Evolutionary conservation across 2,329 filamentous ascomycete species (phyloP), one percentile per base, ranked within the genome.

Genomic region (Arthrobotrys pseudoclavata): DNA sequence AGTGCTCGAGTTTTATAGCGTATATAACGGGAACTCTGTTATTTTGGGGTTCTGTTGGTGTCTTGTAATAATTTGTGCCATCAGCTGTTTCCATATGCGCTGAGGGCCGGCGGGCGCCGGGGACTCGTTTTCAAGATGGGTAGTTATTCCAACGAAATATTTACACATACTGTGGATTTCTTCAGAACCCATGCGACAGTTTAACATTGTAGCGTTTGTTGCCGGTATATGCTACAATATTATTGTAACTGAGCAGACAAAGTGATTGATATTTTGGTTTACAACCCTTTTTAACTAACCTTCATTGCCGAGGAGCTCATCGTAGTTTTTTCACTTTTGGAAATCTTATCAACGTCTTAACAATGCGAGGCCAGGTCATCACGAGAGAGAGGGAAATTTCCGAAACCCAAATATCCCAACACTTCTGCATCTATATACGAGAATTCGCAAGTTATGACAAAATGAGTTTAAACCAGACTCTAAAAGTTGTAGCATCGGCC

Each of bases 41-140:
- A 42, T 48, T 53, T 45, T 67, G 29, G 42, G 29, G 34, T 5
- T 20, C 4, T 74, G 69, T 67, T 68, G 53, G 52, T 72, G 61
- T 72, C 69, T 72, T 40, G 42, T 37, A 13, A 29, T 22, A n/a
- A 57, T 34, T 48, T 45, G 29, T 57, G 31, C n/a, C 9, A 29
- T 34, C 24, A n/a, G 5, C 12, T 3, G 55, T 60, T 42, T 60
- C 34, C 13, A 40, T 22, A 60, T 42, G 55, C 55, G 55, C 55
- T 60, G 18, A 3, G n/a, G 40, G 40, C 15, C 37, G 13, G 5
- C 37, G 1, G 37, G 37, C 37, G 37, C 37, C 5, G 37, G 18
- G 20, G 5, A 47, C 12, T 22, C 47, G 6, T 50, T 50, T 50
- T 50, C 12, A 13, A 15, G 47, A 13, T 45, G 20, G 45, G 4